Evolutionary conservation across 495 filamentous ascomycete species (phyloP).

Genomic region (Hypomontagnella monticulosa): DNA sequence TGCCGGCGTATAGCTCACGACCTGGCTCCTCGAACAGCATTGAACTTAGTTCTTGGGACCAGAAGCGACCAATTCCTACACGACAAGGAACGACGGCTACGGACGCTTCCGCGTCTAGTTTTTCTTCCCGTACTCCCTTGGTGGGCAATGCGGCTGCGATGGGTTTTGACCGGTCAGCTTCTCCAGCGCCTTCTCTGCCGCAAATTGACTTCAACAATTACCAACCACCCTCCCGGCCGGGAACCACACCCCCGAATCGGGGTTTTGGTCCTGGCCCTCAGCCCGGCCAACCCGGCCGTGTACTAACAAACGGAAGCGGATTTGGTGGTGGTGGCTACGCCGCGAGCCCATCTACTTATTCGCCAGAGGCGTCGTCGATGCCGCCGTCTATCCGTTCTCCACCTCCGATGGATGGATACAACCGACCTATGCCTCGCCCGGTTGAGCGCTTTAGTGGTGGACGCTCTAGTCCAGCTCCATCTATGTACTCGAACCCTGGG

Average conservation of each 20-base stretch:
- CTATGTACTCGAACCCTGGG: conserved; percentile 47
- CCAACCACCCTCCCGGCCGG: conserved; percentile 46
- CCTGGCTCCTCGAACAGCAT: conserved; percentile 62
- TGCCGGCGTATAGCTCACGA: conserved; percentile 69
- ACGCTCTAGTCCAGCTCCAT: conserved; percentile 53
- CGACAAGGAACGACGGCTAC: conserved; percentile 50
- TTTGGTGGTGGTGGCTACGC: conserved; percentile 39
- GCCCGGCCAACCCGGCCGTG: conserved; percentile 28
- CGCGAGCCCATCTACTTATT: conserved; percentile 47
- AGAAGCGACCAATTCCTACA: conserved; percentile 54
- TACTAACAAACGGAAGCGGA: conserved; percentile 37
- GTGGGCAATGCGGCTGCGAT: conserved; percentile 66
- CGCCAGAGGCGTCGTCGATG: conserved; percentile 45
- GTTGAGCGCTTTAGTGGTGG: conserved; percentile 42
- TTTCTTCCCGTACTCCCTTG: conserved; percentile 67
- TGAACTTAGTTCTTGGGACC: conserved; percentile 57
- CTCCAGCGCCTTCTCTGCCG: conserved; percentile 55
- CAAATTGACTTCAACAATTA: conserved; percentile 47
- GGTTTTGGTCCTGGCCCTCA: conserved; percentile 58
- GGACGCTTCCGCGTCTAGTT: conserved; percentile 50
- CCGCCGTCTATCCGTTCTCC: conserved; percentile 48
- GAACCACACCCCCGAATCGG: conserved; percentile 47
- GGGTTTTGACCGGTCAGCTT: conserved; percentile 63
- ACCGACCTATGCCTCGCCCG: conserved; percentile 37
- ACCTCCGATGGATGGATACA: conserved; percentile 41